Conservation (phyloP, 495 filamentous ascomycete species). For the Penicillium verhagenii region DNA sequence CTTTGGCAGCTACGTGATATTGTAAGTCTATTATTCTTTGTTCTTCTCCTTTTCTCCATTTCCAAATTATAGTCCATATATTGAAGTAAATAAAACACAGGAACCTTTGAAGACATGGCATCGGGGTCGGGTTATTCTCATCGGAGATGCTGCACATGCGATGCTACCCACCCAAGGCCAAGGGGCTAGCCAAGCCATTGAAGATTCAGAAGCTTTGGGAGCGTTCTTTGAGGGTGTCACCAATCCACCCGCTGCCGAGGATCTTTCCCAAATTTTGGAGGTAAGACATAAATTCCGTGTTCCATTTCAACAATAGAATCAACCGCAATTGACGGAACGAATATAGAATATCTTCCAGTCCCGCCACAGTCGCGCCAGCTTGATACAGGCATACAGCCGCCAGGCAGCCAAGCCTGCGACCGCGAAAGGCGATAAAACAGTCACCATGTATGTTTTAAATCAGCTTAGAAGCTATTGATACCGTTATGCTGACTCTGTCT, state of each 20-base stretch:
- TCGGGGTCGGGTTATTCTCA: slow-evolving; percentile 37
- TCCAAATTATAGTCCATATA: no score
- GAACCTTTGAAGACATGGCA: slow-evolving; percentile 38
- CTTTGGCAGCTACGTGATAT: slow-evolving; percentile 47
- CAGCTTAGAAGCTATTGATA: no score
- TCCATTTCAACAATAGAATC: no score
- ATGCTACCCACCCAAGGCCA: slow-evolving; percentile 44
- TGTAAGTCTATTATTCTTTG: neutral
- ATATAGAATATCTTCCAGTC: slow-evolving; percentile 21
- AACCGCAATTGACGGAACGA: no score
- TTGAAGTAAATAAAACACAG: no score
- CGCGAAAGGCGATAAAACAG: slow-evolving; percentile 21
- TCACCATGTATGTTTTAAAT: slow-evolving; percentile 27
- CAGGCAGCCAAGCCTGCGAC: slow-evolving; percentile 36
- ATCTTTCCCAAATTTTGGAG: slow-evolving; percentile 2
- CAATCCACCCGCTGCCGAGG: neutral
- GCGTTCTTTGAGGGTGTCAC: slow-evolving; percentile 23
- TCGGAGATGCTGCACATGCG: slow-evolving; percentile 47
- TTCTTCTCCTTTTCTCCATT: neutral
- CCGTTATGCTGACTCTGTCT: neutral
- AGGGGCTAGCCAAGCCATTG: slow-evolving; percentile 39
- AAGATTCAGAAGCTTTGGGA: slow-evolving; percentile 36
- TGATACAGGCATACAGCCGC: slow-evolving; percentile 31
- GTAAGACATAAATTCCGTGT: no score
- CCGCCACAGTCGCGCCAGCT: slow-evolving; percentile 19